Base-by-base conservation (phyloP, 805 yeast species). In the Kluyveromyces dobzhanskii region DNA sequence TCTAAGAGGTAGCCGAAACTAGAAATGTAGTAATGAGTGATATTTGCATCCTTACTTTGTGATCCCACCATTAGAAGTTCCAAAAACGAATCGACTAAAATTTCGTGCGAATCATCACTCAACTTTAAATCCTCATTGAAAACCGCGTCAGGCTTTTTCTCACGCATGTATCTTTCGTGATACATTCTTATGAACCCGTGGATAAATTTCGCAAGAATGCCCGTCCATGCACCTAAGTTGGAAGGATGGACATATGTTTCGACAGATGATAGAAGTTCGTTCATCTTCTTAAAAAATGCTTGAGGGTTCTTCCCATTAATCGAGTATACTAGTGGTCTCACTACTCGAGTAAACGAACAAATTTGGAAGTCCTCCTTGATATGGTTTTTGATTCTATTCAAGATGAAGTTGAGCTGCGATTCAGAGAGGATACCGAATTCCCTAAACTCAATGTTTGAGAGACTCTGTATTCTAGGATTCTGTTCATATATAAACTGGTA, bases 241-340 rank as follows among this genome's bases (percentile, higher is more conserved):
- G 97, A 87, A 5, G 98, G 98, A 57, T 92, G 97, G 3, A 78
- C 79, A 59, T 80, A 85, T 14, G 95, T 84, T 44, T 75, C 80
- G 4, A 87, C 65, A 0, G 94, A 76, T 39, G 77, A 76, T n/a
- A 82, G 49, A 19, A 84, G 63, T 0, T 76, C 69, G 17, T 66
- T 64, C 4, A 88, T 51, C 35, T 70, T 65, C 13, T 67, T 73
- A 47, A 80, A 55, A 17, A 78, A 67, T 14, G 56, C 66, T 2
- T 59, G 70, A 10, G 69, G 64, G 27, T 55, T 48, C 3, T 69
- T 59, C 0, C 85, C 80, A 14, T 71, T 69, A 3, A 88, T 59
- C 0, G 90, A 80, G 53, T 70, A 78, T 1, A 84, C 69, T 11
- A 60, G 47, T 2, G 64, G 58, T 26, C 51, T 53, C 3, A 87